Evolutionary conservation across 306 rosid species (phyloP), one percentile per base, ranked within the genome.

Genomic region (Elaeagnus macrophylla): DNA sequence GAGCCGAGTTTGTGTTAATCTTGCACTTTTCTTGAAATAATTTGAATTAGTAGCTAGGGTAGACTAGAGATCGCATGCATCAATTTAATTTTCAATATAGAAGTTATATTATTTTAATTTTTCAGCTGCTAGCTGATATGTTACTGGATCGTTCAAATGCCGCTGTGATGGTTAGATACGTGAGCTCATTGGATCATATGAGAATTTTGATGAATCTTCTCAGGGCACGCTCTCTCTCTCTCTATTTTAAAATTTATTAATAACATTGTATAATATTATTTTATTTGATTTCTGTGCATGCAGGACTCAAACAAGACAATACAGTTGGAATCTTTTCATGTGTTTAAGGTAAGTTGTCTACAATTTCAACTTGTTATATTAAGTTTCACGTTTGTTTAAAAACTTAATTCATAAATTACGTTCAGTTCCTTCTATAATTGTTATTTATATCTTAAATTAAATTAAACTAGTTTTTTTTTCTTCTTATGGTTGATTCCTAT

Each of bases 301-400:
- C 57, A 81, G 86, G 83, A 81, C 19, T 64, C 83, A 16, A 81
- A 67, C 53, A 80, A 81, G 56, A 46, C 25, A 16, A 16, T 50
- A 11, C 54, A 16, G 8, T 19, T 50, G 25, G 54, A 50, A 12
- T 11, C 54, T 10, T 50, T 50, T 50, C 54, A 50, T 3, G 82
- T 73, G 20, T 77, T 77, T 50, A 77, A 77, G 79, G 79, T 77
- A 10, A 25, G 39, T 16, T 32, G n/a, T n/a, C n/a, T n/a, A n/a
- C n/a, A n/a, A 32, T 45, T 43, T 15, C 3, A 16, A 25, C n/a
- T n/a, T 25, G 4, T 25, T 5, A 25, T 25, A 25, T 25, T 2
- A 25, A 25, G 32, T 25, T 25, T n/a, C n/a, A n/a, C n/a, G n/a
- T n/a, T n/a, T n/a, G n/a, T n/a, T n/a, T n/a, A n/a, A n/a, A n/a